Base-by-base conservation (phyloP, 805 yeast species). In the Groenewaldozyma salmanticensis region DNA sequence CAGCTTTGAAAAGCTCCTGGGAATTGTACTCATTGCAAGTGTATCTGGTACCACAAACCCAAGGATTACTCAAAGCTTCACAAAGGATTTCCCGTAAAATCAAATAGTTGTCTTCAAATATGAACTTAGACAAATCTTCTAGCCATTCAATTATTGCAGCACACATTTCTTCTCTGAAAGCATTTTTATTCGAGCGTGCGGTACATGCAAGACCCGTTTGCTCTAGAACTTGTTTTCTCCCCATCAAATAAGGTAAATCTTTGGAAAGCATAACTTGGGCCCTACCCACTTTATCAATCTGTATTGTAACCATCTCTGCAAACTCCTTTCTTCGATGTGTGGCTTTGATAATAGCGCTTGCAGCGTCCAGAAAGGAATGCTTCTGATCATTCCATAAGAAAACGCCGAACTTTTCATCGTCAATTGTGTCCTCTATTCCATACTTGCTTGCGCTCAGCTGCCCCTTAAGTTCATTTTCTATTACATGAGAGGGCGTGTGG, bases 121-220 rank as follows among this genome's bases (percentile, higher is more conserved):
- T 69, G 7, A 81, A 70, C 35, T 67, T 68, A 0, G 80, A 65
- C 21, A 86, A 58, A 31, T 76, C 80, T 21, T 62, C 57, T 4
- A 85, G 54, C 87, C 92, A 81, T n/a, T 57, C 51, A 4, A 82
- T 55, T 16, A 85, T 75, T 46, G 79, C 86, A 33, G 74, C 78
- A 49, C 81, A 78, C 83, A 82, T 77, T 43, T 81, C 88, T 54
- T 86, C 95, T 39, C 92, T 65, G 54, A 83, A 80, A 4, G 74
- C 63, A 53, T 85, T 94, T 42, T 87, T 64, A 15, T 75, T 67
- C 39, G 78, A 73, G 42, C 85, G 63, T 13, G 86, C 77, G 37
- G 83, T 72, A 1, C 80, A 70, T 1, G 79, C 72, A 16, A 83
- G 63, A 0, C 87, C 87, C 0, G 85, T 78, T 0, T 76, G 62